These are phyloP conservation scores for Boechera retrofracta DNA, from an alignment of 345 rosid species.

Conservation along the genomic window DNA sequence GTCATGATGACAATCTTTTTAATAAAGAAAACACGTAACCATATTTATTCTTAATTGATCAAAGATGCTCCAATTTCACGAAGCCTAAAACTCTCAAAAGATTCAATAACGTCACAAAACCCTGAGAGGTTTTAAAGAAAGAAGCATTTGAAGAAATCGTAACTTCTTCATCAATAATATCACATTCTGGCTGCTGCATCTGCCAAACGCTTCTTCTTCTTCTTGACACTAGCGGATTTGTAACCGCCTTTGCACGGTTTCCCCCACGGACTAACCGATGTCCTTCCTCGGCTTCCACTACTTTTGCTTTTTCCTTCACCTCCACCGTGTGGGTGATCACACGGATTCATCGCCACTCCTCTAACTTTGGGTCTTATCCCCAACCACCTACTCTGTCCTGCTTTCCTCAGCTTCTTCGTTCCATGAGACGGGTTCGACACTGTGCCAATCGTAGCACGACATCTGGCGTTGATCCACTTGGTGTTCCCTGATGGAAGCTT, in stretches of 20 bases:
- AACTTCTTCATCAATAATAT: background rate
- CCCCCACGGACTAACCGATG: constrained; percentile 85
- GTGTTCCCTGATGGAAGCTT: constrained; percentile 76
- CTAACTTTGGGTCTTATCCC: constrained; percentile 83
- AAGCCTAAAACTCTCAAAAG: constrained; percentile 14
- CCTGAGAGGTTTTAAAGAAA: background rate
- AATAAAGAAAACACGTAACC: background rate
- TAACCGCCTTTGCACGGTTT: constrained; percentile 86
- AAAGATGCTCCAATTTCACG: background rate
- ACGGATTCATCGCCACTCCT: constrained; percentile 89
- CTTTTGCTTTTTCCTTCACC: constrained; percentile 96
- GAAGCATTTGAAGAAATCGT: background rate
- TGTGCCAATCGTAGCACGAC: constrained; percentile 76
- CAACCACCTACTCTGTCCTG: constrained; percentile 84
- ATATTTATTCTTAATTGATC: background rate
- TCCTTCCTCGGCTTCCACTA: constrained; percentile 68
- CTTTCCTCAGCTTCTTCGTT: constrained; percentile 72
- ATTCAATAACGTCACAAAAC: constrained; percentile 21
- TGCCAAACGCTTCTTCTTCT: constrained; percentile 53
- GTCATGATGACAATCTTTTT: background rate
- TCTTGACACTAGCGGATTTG: constrained; percentile 62
- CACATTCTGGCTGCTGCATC: constrained; percentile 38
- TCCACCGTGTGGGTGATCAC: constrained; percentile 98
- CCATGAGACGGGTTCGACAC: constrained; percentile 77
- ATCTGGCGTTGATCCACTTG: constrained; percentile 66